Base-by-base conservation (phyloP, 225 moss, liverwort and hornwort genomes). In the Anthoceros angustus region DNA sequence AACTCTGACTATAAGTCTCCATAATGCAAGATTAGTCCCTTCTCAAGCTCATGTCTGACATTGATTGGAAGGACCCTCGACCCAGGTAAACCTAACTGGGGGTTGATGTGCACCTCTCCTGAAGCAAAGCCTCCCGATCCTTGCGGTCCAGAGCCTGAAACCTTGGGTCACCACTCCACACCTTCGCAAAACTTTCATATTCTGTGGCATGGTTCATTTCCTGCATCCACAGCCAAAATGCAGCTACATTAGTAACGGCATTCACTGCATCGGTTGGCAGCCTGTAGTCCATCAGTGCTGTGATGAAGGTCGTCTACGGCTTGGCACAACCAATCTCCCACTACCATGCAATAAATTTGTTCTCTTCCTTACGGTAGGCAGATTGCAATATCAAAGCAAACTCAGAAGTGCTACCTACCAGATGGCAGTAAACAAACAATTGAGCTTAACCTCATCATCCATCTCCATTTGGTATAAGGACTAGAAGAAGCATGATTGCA, bases 91-190 rank as follows among this genome's bases (percentile, higher is more conserved):
- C 18, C 64, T 64, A 38, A 18, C 8, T 23, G 40, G 39, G 10
- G 32, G 39, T 2, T 25, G 16, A 39, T 46, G 70, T 84, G 78
- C 79, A 88, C 92, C 92, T 87, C 77, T 92, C 92, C 79, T 86
- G 86, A 26, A 92, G 75, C 62, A 88, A 78, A 10, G 73, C 66
- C 67, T 88, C 92, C 64, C 81, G 92, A 68, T 92, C 88, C 80
- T 88, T 92, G 39, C 88, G 84, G 77, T 92, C 88, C 78, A 92
- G 70, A 70, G 77, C 80, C 79, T 82, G 78, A 66, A 89, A 86
- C 23, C 86, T 86, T 72, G 79, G 55, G 70, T 88, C 84, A 65
- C 81, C 64, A 43, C 83, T 78, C 84, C 86, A 86, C 42, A 46
- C 78, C 70, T 82, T 80, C 5, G 77, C 60, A 79, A 92, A 88